Conservation (phyloP, 306 rosid genomes). For the Cyamopsis tetragonoloba region DNA sequence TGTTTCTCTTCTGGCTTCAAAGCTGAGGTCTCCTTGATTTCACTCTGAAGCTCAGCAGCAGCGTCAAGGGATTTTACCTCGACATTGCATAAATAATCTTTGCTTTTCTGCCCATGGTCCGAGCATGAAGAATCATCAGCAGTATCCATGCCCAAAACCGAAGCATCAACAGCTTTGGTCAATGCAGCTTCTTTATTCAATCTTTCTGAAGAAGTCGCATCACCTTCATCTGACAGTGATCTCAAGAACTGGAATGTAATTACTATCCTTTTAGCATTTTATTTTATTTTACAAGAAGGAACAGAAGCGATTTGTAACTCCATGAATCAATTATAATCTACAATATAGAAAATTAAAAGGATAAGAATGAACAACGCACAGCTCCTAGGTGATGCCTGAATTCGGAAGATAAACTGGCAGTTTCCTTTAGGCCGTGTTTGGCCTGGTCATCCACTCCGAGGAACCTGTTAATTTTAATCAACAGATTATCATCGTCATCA, state of each 20-base stretch:
- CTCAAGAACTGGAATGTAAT: constrained; percentile 60
- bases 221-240: constrained; percentile 58
- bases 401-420: constrained; percentile 47
- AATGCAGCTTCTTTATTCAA: constrained; percentile 60
- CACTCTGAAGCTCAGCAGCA: constrained; percentile 17
- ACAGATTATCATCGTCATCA: neutral
- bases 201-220: constrained; percentile 39
- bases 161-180: constrained; percentile 57
- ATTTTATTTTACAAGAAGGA: neutral
- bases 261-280: neutral
- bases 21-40: constrained; percentile 21
- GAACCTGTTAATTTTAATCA: constrained; percentile 33
- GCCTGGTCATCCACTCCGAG: constrained; percentile 49
- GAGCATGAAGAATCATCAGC: constrained; percentile 25
- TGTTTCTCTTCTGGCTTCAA: constrained; percentile 21
- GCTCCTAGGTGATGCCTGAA: constrained; percentile 41
- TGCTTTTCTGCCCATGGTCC: constrained; percentile 38
- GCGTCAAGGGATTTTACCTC: constrained; percentile 29
- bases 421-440: constrained; percentile 48
- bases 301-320: neutral
- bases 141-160: constrained; percentile 42
- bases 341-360: neutral
- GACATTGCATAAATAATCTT: neutral
- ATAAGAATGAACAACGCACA: constrained; percentile 31
- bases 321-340: neutral